Evolutionary conservation across 805 yeast species (phyloP), one percentile per base, ranked within the genome.

Genomic region (Metschnikowia lunata): DNA sequence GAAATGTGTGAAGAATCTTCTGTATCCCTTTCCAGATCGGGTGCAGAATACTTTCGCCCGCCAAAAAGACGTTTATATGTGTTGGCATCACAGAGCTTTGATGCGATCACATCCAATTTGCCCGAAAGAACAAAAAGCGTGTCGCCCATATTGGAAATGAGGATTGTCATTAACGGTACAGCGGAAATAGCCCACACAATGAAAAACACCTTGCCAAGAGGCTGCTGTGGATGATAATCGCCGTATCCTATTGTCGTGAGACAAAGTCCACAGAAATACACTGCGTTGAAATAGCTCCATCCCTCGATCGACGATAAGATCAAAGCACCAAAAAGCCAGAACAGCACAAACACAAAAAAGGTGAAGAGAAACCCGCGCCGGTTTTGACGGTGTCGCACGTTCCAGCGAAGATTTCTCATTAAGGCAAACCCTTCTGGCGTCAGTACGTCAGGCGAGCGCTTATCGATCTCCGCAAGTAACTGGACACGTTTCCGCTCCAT

Each of bases 181-280:
- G 96, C 95, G 7, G 80, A 68, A 15, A 89, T 59, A 0, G 89
- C 84, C 96, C 96, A 89, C 8, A 80, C 63, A 7, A 86, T 79
- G 55, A 88, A 88, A 52, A 88, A 79, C 0, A 83, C 76, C 34
- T 84, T 66, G 0, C 95, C 95, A 6, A 85, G 82, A 1, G 81
- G 64, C 0, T 82, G 63, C 1, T 39, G 45, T 1, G 96, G 95
- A 1, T 79, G 70, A 52, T 69, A 80, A 57, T 83, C 89, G 28
- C 96, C 97, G 62, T 85, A 88, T 0, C 96, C 96, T 44, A 89
- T 84, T 0, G 96, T 86, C 7, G 88, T 64, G 41, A 89, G 73
- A 55, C 91, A 81, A 33, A 85, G 64, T 49, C 84, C 80, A 48
- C 90, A 79, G 56, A 86, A 88, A 64, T 89, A 89, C n/a, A 85